Evolutionary conservation across 768 basidiomycete genomes (phyloP), one percentile per base, ranked within the genome.

Genomic region (Mycena maculata): DNA sequence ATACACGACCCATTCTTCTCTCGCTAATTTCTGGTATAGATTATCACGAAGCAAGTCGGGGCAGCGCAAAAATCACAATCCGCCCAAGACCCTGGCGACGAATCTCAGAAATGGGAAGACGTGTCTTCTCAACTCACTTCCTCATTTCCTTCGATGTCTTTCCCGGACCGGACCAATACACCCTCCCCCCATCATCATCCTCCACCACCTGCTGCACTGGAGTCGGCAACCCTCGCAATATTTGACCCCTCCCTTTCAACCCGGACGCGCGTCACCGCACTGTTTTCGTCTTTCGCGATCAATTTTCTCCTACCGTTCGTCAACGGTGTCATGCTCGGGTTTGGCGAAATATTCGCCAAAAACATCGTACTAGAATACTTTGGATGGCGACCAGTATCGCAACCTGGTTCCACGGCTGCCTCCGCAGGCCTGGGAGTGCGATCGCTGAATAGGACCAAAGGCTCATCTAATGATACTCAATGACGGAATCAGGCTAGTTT

Each of bases 311-410:
- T 97, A 41, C 95, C 95, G 0, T 97, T 97, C 77, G 86, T 97
- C 11, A 97, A 96, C 70, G 95, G 95, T 22, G 92, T 97, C 63
- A 97, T 97, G 95, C 88, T 96, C 55, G 95, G 95, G n/a, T 96
- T 96, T 75, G 95, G 95, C 42, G 95, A 97, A 78, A 92, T 97
- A 54, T 95, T 96, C 75, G 95, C 92, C 38, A 92, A 92, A 78
- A 87, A 91, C 48, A 84, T 92, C n/a, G 76, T 93, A 20, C 78
- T 92, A 65, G 77, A 75, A 23, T 86, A 84, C 82, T 77, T 87
- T 70, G 86, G 86, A 9, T 86, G 85, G 85, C 83, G 79, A 30
- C 69, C 50, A 39, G 56, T 57, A 25, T 50, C 74, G 18, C 74
- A 71, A 13, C 77, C 81, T 44, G 82, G 81, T 16, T 75, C 81